These are phyloP conservation scores for Rhynchospora pubera DNA, from an alignment of 176 grass and related monocot genomes.

Conservation along the genomic window DNA sequence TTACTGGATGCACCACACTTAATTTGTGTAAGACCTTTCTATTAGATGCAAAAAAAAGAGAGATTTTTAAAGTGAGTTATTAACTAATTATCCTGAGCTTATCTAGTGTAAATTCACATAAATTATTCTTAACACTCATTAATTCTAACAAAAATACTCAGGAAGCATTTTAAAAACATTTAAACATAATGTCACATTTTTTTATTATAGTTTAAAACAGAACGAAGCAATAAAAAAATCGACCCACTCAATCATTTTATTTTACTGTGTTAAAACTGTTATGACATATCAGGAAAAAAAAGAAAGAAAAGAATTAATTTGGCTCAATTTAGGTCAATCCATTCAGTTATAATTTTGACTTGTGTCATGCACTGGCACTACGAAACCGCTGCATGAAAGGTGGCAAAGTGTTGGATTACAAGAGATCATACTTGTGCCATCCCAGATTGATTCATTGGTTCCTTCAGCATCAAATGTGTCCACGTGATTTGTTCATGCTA, in stretches of 20 bases:
- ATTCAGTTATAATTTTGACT: too few species aligned
- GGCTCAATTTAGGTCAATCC: too few species aligned
- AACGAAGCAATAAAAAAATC: too few species aligned
- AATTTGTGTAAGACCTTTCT: too few species aligned
- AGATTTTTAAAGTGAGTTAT: background rate
- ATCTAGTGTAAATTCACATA: background rate
- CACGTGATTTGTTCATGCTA: constrained; percentile 1
- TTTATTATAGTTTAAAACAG: too few species aligned
- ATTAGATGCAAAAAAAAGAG: background rate
- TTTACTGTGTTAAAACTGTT: too few species aligned
- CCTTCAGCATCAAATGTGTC: background rate
- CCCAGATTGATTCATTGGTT: background rate
- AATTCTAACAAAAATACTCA: background rate
- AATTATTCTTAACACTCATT: background rate
- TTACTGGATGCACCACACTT: background rate
- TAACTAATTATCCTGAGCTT: background rate
- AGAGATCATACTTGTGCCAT: background rate
- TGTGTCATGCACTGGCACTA: too few species aligned
- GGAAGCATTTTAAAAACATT: background rate
- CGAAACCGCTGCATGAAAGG: background rate
- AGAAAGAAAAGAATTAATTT: too few species aligned
- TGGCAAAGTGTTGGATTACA: background rate
- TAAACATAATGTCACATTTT: too few species aligned
- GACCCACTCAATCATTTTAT: too few species aligned
- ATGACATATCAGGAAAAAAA: too few species aligned